A percentile compares a stretch with the other conserved stretches of the same genome.
These are phyloP conservation scores for Kandelia obovata DNA, from an alignment of 345 rosid species.

Conservation along the genomic window DNA sequence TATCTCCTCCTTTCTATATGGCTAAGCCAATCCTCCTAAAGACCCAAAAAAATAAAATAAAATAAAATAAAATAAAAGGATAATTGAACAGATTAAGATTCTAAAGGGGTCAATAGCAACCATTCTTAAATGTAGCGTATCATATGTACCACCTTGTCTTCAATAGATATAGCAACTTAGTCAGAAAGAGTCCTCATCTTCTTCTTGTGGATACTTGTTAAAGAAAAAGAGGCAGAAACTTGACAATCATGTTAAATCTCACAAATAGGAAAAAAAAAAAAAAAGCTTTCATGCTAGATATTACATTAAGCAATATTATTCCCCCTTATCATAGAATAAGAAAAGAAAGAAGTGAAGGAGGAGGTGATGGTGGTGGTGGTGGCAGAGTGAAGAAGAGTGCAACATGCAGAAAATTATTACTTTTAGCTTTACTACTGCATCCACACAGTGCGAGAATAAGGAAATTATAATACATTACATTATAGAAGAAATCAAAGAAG, in stretches of 20 bases:
- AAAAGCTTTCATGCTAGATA: background rate
- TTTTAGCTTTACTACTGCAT: no score
- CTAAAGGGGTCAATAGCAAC: background rate
- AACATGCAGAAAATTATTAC: no score
- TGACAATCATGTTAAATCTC: constrained; percentile 58
- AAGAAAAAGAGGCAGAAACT: constrained; percentile 82
- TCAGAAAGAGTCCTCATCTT: constrained; percentile 51
- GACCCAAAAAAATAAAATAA: no score
- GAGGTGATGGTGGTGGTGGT: no score
- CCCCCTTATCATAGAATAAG: background rate
- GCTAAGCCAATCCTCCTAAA: no score
- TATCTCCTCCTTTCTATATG: no score
- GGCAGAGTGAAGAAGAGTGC: no score
- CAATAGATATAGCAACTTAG: constrained; percentile 58
- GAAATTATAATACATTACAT: background rate
- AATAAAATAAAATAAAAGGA: no score
- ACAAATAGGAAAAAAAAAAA: background rate
- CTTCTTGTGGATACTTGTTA: constrained; percentile 76
- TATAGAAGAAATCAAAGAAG: background rate
- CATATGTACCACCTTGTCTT: constrained; percentile 74
- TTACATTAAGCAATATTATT: background rate
- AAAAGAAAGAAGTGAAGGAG: no score
- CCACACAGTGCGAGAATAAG: background rate
- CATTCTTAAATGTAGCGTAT: background rate
- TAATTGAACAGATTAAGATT: background rate